Conservation (phyloP, 176 grass and related monocot species). For the Neostapfia colusana region DNA sequence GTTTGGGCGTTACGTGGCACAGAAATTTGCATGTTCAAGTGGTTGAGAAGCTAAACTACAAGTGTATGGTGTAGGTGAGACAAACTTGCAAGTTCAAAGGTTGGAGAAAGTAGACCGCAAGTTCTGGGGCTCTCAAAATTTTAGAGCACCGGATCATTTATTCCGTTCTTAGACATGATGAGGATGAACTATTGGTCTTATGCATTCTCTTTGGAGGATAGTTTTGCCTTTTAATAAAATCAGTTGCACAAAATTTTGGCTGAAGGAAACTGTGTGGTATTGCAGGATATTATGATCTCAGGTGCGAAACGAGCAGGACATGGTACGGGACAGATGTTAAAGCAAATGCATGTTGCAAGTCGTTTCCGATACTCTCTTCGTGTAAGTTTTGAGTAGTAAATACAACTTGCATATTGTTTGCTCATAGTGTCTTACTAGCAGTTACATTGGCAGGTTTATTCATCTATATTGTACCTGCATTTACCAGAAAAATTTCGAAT, state of each 20-base stretch:
- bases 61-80: background rate
- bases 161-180: conserved; percentile 16
- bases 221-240: conserved; percentile 32
- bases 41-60: background rate
- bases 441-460: conserved; percentile 59
- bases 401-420: conserved; percentile 23
- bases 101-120: background rate
- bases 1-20: background rate
- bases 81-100: background rate
- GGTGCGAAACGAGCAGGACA: conserved; percentile 18
- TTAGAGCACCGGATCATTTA: conserved; percentile 31
- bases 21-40: background rate
- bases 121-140: background rate
- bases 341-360: conserved; percentile 66
- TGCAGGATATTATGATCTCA: conserved; percentile 53
- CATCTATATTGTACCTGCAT: conserved; percentile 69
- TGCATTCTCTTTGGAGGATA: conserved; percentile 26
- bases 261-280: conserved; percentile 11
- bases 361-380: conserved; percentile 57
- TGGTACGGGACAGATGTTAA: conserved; percentile 20
- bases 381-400: conserved; percentile 44
- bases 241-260: background rate
- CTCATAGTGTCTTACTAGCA: conserved; percentile 23
- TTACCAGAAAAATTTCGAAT: conserved; percentile 55
- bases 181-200: background rate